Evolutionary conservation across 148 eudicot species (phyloP), one percentile per base, ranked within the genome.

Genomic region (Chenopodium suecicum): DNA sequence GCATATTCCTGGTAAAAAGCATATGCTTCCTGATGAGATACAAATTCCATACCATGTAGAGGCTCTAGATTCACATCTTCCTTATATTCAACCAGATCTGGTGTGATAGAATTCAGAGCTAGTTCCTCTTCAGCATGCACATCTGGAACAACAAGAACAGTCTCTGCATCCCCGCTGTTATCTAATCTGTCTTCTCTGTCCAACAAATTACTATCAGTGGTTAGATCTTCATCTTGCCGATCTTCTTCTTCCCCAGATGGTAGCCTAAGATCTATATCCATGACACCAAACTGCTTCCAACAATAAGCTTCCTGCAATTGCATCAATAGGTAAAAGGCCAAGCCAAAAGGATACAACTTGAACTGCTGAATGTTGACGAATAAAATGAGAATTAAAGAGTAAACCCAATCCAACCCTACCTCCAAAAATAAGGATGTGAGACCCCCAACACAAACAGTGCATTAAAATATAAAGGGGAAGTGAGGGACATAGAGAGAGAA

Each of bases 1-100:
- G 99, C 98, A 86, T 96, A 96, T 84, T 96, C 99, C 84, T 96
- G 99, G 83, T 96, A 96, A 80, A 94, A 96, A 48, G 98, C 89
- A 85, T 96, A 96, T 81, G 99, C 99, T 78, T 94, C 99, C 72
- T 93, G 95, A 82, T 94, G 99, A 63, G 98, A 96, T 76, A 87
- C 93, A 86, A 96, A 96, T 83, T 92, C 97, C 99, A 96, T 96
- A 37, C 97, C 99, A 77, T 91, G 79, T 73, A 96, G 89, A 31
- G 99, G 99, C 86, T 96, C 99, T 52, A 96, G 92, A 82, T 90
- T 91, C 79, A 87, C 82, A 81, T 91, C 92, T 62, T 93, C 95
- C 52, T 89, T 92, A 70, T 84, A 88, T 52, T 85, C 93, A 69
- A 79, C 83, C 79, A 92, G 84, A 77, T 92, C 92, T 46, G 84